phyloP scores from a whole-genome alignment of 495 filamentous ascomycete species.

The Endocarpon pusillum region DNA sequence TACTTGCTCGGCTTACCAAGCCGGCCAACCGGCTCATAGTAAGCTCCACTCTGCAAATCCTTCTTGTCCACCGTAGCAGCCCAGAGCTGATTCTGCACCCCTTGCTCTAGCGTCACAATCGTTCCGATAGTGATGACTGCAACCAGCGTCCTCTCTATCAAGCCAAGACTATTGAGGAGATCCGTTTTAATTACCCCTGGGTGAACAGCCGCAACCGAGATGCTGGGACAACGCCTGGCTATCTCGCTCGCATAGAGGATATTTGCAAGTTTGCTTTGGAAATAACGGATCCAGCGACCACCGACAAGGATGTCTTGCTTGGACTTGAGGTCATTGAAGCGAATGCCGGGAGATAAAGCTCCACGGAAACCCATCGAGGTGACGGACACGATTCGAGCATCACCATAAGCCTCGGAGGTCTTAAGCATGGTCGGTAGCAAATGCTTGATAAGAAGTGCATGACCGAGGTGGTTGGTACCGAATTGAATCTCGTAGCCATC shows the following conservation, averaged over 20 bases:
- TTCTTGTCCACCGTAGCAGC: constrained; percentile 20
- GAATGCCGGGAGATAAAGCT: background rate
- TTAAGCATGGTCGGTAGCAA: constrained; percentile 26
- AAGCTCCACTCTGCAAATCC: constrained; percentile 18
- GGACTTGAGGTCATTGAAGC: constrained; percentile 14
- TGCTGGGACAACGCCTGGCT: constrained; percentile 21
- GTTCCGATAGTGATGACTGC: constrained; percentile 9
- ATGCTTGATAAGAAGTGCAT: constrained; percentile 32
- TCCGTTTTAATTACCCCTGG: constrained; percentile 22
- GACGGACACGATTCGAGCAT: constrained; percentile 23
- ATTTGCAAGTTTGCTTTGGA: constrained; percentile 32
- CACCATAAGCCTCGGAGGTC: constrained; percentile 25
- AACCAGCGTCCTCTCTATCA: constrained; percentile 1
- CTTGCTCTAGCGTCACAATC: constrained; percentile 12
- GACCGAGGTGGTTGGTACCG: constrained; percentile 28
- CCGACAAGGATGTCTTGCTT: constrained; percentile 19
- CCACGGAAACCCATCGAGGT: constrained; percentile 18
- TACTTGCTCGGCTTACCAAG: constrained; percentile 13
- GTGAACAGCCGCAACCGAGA: constrained; percentile 25
- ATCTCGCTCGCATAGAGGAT: constrained; percentile 24
- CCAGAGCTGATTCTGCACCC: constrained; percentile 25
- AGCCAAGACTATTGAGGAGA: background rate
- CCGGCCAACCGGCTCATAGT: constrained; percentile 24
- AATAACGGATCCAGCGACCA: constrained; percentile 14
- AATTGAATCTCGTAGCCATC: constrained; percentile 33